Percentiles rank a stretch among this genome's conserved stretches.
phyloP scores from a whole-genome alignment of 2,329 filamentous ascomycete genomes.

The Eutypella sp. region DNA sequence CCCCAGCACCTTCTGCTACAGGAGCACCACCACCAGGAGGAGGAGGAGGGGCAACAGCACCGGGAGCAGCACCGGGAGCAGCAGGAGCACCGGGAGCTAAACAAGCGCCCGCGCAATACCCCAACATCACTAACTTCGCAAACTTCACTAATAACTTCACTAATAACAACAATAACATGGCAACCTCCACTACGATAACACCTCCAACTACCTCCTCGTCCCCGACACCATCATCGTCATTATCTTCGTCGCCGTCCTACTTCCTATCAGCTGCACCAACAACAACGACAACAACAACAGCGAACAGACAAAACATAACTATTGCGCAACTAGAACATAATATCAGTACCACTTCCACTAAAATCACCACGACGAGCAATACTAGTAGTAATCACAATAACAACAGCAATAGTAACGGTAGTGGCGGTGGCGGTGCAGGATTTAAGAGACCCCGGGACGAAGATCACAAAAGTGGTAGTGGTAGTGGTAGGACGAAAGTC shows the following conservation, averaged over 20 bases:
- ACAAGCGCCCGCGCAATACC: too few relatives aligned
- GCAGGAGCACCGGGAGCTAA: too few relatives aligned
- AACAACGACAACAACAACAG: too few relatives aligned
- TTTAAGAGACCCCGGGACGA: constrained; percentile 25
- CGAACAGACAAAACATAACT: too few relatives aligned
- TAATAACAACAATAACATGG: constrained; percentile 8
- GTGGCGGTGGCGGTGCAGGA: constrained; percentile 14
- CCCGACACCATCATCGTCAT: constrained; percentile 6
- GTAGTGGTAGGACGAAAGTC: constrained; percentile 26
- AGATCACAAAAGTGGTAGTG: constrained; percentile 26
- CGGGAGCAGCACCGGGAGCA: too few relatives aligned
- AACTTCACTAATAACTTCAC: constrained; percentile 13
- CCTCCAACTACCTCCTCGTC: constrained; percentile 4
- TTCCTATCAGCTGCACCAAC: constrained; percentile 6
- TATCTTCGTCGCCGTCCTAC: too few relatives aligned
- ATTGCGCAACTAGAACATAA: too few relatives aligned
- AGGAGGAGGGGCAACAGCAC: too few relatives aligned
- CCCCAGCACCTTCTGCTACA: constrained; percentile 1
- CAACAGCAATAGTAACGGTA: constrained; percentile 4
- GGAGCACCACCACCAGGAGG: too few relatives aligned
- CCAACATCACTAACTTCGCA: too few relatives aligned
- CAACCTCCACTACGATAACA: constrained; percentile 8
- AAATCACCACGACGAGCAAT: too few relatives aligned
- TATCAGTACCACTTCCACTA: too few relatives aligned
- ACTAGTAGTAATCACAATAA: constrained; percentile 3